phyloP scores from a whole-genome alignment of 73 alveolate species.

The Tetrahymena borealis region DNA sequence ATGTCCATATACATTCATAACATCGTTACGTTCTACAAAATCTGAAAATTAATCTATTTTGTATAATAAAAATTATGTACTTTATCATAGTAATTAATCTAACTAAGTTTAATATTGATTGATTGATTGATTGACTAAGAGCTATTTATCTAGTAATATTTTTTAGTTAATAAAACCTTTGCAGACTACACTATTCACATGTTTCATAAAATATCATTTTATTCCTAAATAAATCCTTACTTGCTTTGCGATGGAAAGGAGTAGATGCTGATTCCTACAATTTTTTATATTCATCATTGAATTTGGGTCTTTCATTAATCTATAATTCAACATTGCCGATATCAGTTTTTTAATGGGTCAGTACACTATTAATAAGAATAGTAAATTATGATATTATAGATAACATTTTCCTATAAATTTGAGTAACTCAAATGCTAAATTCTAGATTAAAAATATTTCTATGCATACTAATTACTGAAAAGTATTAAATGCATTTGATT shows the following conservation, averaged over 20 bases:
- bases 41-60: slow-evolving; percentile 26
- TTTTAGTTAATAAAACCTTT: neutral
- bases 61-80: neutral
- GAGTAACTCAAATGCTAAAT: neutral
- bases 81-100: neutral
- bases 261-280: neutral
- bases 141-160: too few species aligned
- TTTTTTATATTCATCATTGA: neutral
- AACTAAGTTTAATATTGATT: too few species aligned
- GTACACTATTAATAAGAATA: too few species aligned
- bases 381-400: neutral
- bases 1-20: slow-evolving; percentile 36
- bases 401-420: neutral
- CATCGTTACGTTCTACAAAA: slow-evolving; percentile 38
- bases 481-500: too few species aligned
- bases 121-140: too few species aligned
- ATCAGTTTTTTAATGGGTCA: neutral
- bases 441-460: too few species aligned
- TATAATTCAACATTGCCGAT: neutral
- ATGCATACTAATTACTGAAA: too few species aligned
- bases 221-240: neutral
- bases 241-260: neutral
- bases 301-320: neutral
- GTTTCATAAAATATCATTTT: too few species aligned
- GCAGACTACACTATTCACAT: too few species aligned